Conservation (phyloP, 352 stramenopile genomes). For the Elongisporangium prolatum region DNA sequence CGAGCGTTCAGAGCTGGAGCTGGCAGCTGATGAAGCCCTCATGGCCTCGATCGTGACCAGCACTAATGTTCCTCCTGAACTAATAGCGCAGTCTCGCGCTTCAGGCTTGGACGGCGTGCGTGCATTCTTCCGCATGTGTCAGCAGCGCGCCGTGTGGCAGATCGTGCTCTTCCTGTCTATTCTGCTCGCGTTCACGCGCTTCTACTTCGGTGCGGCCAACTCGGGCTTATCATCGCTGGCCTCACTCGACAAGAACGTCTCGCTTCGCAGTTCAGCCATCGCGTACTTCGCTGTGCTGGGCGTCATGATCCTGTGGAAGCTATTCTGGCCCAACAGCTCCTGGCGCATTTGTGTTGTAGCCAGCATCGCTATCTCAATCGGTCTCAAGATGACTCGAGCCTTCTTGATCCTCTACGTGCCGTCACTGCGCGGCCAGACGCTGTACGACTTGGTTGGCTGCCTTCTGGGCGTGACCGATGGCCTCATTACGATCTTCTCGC, state of each 20-base stretch:
- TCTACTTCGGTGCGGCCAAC: constrained; percentile 50
- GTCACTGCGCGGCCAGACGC: constrained; percentile 23
- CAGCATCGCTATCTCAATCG: constrained; percentile 34
- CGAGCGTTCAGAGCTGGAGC: constrained; percentile 33
- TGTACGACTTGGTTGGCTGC: constrained; percentile 49
- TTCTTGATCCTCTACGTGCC: constrained; percentile 59
- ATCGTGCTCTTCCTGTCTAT: constrained; percentile 70
- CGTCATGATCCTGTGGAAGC: constrained; percentile 53
- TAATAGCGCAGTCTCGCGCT: not conserved
- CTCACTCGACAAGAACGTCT: constrained; percentile 30
- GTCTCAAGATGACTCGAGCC: constrained; percentile 42
- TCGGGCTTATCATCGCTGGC: constrained; percentile 28
- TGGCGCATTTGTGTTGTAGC: constrained; percentile 31
- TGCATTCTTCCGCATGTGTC: constrained; percentile 61
- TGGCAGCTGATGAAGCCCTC: constrained; percentile 17
- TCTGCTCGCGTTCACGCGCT: constrained; percentile 41
- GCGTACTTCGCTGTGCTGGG: constrained; percentile 45
- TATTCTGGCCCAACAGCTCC: constrained; percentile 38
- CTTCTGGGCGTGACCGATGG: constrained; percentile 53
- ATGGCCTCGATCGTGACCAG: constrained; percentile 14
- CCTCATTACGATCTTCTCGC: constrained; percentile 67
- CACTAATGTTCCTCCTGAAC: constrained; percentile 6
- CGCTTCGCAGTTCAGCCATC: constrained; percentile 40
- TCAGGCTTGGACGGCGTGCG: constrained; percentile 14
- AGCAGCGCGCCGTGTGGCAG: constrained; percentile 74